Evolutionary conservation across 1,139 yeast genomes (phyloP), one percentile per base, ranked within the genome.

Genomic region (Yamadazyma sp.): DNA sequence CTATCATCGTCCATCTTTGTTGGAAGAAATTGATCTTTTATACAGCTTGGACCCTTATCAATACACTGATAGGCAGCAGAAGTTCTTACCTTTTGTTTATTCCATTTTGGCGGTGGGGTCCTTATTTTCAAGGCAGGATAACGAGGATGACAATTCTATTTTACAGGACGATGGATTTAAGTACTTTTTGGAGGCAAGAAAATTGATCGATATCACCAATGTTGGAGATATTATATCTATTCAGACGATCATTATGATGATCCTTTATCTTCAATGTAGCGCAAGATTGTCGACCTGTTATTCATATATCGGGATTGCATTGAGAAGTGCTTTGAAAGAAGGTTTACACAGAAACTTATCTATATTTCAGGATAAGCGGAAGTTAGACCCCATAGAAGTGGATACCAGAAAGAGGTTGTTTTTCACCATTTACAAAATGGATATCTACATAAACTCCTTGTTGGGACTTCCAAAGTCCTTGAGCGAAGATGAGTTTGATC

Each of bases 401-500:
- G 97, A 90, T 56, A 86, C 88, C 27, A 70, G 97, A 42, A 89
- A 87, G 56, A 70, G 97, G 46, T 64, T 89, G 25, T 89, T 89
- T 54, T 89, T 87, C 80, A 86, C 96, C 1, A 84, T 90, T 46
- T 84, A 88, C 57, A 89, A 89, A 56, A 82, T 89, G 89, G 97
- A 90, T 55, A 80, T 89, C 34, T 89, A 89, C 56, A 86, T 88
- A 43, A 88, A 88, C 59, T 87, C 96, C 2, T 82, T 90, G 73
- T 61, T 90, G 45, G 97, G 97, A 2, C 67, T 89, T 39, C 97
- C 97, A 1, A 68, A 92, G 47, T 79, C 88, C 0, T 72, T 78
- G 28, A 70, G 76, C 35, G 87, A 83, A 43, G 89, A 84, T 46
- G 96, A 89, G 53, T 85, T 86, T 54, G 96, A 89, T 63, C 97